Base-by-base conservation (phyloP, 768 basidiomycete genomes). In the Pleurotus cornucopiae region DNA sequence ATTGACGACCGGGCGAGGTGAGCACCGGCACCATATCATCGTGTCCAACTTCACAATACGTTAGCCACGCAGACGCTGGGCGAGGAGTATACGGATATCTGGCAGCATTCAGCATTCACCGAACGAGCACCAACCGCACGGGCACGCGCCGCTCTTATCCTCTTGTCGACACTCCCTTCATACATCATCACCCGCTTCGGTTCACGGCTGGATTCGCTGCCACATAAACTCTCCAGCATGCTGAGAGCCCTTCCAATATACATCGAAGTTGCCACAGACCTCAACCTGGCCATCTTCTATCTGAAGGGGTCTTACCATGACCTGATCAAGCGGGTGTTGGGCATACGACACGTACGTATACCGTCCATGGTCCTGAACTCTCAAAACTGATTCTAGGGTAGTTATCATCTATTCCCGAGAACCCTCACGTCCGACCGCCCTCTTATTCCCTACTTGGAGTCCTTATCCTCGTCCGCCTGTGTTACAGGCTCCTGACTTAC, bases 31-130 rank as follows among this genome's bases (percentile, higher is more conserved):
- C 51, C 34, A 26, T 21, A 7, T 14, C 47, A 57, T 11, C 49
- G 58, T 40, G 39, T 13, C 39, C 13, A 60, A 56, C 38, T 58
- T 43, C 16, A 53, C 39, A 51, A 25, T 7, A 6, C 39, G 51
- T 4, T 58, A 94, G 91, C 85, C 13, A 79, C 78, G 7, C 91
- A 94, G 69, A 92, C 88, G 3, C 76, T 94, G 1, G 92, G 92
- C n/a, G 92, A 94, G 68, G 92, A 94, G 65, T 94, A 94, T 63
- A 92, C 90, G 1, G 87, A 88, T 63, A 85, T 89, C 34, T 90
- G 91, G 88, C 83, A 85, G 60, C 81, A 85, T 56, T 82, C 85
- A 9, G 65, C 73, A 2, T 70, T 67, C 25, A 71, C 66, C 16
- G 56, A 67, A 30, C 61, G 69, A 23, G 77, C 76, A 18, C 86